Conservation (phyloP, 371 early-diverging fungal genomes). For the Basidiobolus heterosporus region DNA sequence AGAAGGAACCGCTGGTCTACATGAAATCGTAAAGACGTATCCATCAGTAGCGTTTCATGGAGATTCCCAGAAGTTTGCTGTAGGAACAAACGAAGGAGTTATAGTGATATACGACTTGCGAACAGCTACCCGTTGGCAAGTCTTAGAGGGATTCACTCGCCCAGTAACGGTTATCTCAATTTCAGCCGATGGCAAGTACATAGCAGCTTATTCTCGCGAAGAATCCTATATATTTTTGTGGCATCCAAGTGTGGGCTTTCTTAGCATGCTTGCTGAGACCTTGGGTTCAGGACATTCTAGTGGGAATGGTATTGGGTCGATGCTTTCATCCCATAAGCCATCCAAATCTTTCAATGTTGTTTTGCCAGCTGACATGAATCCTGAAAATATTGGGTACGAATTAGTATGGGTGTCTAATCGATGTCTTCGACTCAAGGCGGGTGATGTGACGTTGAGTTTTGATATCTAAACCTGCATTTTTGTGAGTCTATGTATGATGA, state of each 20-base stretch:
- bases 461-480: too few relatives aligned
- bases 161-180: slow-evolving; percentile 53
- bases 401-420: too few relatives aligned
- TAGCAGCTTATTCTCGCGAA: slow-evolving; percentile 52
- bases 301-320: too few relatives aligned
- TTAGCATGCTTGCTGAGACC: slow-evolving; percentile 49
- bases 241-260: slow-evolving; percentile 51
- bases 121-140: slow-evolving; percentile 64
- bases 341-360: too few relatives aligned
- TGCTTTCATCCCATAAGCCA: too few relatives aligned
- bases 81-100: slow-evolving; percentile 66
- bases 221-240: slow-evolving; percentile 60
- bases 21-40: slow-evolving; percentile 62
- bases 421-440: too few relatives aligned
- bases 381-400: too few relatives aligned
- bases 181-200: slow-evolving; percentile 60
- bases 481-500: too few relatives aligned
- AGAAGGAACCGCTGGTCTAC: slow-evolving; percentile 50
- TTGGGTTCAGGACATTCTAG: slow-evolving; percentile 5
- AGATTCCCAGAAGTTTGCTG: slow-evolving; percentile 53
- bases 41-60: slow-evolving; percentile 62
- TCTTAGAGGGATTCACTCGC: slow-evolving; percentile 54
- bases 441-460: too few relatives aligned
- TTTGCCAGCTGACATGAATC: too few relatives aligned
- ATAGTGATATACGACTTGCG: slow-evolving; percentile 63